Percentiles rank a stretch among this genome's conserved stretches.
These are phyloP conservation scores for Hypoxylon perforatum DNA, from an alignment of 495 filamentous ascomycete species.

Conservation along the genomic window DNA sequence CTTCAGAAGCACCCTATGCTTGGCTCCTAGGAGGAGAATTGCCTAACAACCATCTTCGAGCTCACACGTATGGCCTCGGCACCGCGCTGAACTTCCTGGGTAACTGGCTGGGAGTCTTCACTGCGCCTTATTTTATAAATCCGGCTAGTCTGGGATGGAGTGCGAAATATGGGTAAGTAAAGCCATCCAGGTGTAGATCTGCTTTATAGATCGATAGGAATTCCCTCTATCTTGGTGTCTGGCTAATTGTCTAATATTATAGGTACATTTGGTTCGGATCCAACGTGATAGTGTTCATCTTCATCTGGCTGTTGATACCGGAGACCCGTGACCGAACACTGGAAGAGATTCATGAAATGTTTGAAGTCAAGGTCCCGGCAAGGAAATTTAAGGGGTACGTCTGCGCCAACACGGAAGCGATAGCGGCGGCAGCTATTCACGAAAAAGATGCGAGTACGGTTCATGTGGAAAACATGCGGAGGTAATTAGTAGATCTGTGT, in stretches of 20 bases:
- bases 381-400: slow-evolving; percentile 51
- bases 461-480: slow-evolving; percentile 38
- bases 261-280: slow-evolving; percentile 55
- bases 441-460: slow-evolving; percentile 22
- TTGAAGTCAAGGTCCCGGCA: slow-evolving; percentile 59
- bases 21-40: slow-evolving; percentile 66
- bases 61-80: slow-evolving; percentile 60
- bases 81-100: slow-evolving; percentile 59
- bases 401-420: slow-evolving; percentile 36
- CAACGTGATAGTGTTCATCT: slow-evolving; percentile 53
- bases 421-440: slow-evolving; percentile 1
- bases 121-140: slow-evolving; percentile 68
- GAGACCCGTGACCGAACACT: slow-evolving; percentile 64
- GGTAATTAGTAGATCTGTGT: no score
- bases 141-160: slow-evolving; percentile 57
- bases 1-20: slow-evolving; percentile 54
- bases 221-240: neutral
- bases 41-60: slow-evolving; percentile 56
- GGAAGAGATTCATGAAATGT: slow-evolving; percentile 67
- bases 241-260: slow-evolving; percentile 1
- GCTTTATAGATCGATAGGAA: no score
- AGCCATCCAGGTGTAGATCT: no score
- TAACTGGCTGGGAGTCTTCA: slow-evolving; percentile 63
- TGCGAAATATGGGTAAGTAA: slow-evolving; percentile 52
- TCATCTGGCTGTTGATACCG: slow-evolving; percentile 60